Evolutionary conservation across 2,329 filamentous ascomycete genomes (phyloP).

Genomic region (Verticillium longisporum): DNA sequence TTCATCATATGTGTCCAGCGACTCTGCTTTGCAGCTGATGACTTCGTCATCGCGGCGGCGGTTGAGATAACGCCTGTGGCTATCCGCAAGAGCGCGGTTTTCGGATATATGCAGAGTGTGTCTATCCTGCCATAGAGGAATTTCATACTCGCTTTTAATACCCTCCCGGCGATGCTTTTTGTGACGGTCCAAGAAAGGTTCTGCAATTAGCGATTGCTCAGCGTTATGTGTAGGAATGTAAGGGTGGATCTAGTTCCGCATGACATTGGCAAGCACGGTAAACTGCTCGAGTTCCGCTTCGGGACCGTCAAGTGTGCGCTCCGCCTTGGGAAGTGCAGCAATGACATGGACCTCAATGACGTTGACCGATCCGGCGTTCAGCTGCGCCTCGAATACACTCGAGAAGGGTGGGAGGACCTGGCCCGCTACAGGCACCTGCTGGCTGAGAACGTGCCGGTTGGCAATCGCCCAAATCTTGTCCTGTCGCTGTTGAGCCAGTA

Average conservation of each 20-base stretch:
- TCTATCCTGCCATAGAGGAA: background rate
- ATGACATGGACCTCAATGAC: slow-evolving; percentile 72
- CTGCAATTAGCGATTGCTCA: background rate
- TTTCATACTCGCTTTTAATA: background rate
- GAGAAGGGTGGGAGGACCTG: slow-evolving; percentile 48
- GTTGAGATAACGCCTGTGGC: background rate
- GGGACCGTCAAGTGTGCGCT: slow-evolving; percentile 49
- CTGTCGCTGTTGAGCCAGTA: slow-evolving; percentile 56
- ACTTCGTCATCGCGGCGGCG: background rate
- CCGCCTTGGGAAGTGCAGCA: slow-evolving; percentile 57
- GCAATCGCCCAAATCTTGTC: slow-evolving; percentile 71
- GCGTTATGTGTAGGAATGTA: background rate
- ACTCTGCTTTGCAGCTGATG: background rate
- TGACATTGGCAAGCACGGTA: slow-evolving; percentile 67
- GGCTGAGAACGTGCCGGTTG: slow-evolving; percentile 57
- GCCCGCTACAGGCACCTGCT: slow-evolving; percentile 41
- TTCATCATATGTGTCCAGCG: background rate
- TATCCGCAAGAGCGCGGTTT: background rate
- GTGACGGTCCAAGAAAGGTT: background rate
- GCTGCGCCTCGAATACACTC: slow-evolving; percentile 67
- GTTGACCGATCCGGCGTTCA: slow-evolving; percentile 64
- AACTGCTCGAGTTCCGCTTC: slow-evolving; percentile 73
- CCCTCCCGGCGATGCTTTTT: background rate
- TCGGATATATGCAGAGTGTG: background rate
- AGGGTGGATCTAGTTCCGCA: slow-evolving; percentile 31